Evolutionary conservation across 73 alveolate species (phyloP).

Genomic region (Symbiodinium pilosum): DNA sequence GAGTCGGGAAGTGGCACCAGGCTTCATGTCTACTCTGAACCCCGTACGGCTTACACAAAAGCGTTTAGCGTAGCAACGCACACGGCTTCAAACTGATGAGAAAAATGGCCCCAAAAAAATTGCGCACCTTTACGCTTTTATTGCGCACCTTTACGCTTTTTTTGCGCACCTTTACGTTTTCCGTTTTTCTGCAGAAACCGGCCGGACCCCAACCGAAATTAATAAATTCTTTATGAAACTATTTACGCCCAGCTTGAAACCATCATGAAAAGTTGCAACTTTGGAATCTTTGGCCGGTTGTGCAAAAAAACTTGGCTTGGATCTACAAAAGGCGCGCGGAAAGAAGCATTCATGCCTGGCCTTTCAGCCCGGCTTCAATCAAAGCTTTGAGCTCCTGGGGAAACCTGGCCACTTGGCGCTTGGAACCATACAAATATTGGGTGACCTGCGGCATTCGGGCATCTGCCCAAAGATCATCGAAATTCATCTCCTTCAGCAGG

Average conservation of each 20-base stretch:
- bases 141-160: not conserved
- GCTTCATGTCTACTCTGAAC: too few species aligned
- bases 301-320: too few species aligned
- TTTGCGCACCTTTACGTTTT: not conserved
- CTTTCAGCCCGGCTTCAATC: not conserved
- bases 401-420: not conserved
- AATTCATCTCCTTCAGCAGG: not conserved
- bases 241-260: too few species aligned
- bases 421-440: not conserved
- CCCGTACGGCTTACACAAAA: too few species aligned
- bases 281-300: too few species aligned
- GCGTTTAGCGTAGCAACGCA: not conserved
- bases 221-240: too few species aligned
- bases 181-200: not conserved
- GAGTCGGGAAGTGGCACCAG: not conserved
- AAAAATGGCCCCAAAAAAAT: not conserved
- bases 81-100: not conserved
- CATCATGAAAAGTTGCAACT: too few species aligned
- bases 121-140: not conserved
- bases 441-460: not conserved
- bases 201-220: not conserved
- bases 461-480: not conserved
- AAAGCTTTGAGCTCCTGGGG: not conserved
- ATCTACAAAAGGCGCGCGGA: too few species aligned
- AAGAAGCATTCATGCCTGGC: too few species aligned